A percentile compares a stretch with the other conserved stretches of the same genome.
These are phyloP conservation scores for Zostera marina DNA, from an alignment of 116 monocot genomes.

Conservation along the genomic window DNA sequence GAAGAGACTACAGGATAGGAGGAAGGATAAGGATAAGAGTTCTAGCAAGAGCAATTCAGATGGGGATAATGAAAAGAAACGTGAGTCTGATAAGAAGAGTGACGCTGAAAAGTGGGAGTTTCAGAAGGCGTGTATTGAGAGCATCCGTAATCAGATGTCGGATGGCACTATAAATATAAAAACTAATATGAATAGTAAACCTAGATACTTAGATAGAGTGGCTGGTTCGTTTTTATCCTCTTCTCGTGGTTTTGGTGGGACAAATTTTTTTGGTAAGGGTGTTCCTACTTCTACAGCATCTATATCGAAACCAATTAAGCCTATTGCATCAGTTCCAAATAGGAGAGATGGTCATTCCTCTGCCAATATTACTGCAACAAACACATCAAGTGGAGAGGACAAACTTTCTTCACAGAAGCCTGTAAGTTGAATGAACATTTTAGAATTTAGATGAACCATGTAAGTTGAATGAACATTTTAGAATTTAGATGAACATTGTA, in stretches of 20 bases:
- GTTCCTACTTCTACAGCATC: neutral
- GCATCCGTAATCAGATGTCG: conserved; percentile 14
- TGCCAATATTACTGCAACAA: conserved; percentile 9
- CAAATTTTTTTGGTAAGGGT: conserved; percentile 52
- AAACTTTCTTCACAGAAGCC: conserved; percentile 11
- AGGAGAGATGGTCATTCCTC: conserved; percentile 26
- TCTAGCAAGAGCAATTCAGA: conserved; percentile 88
- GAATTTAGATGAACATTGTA: conserved; percentile 48
- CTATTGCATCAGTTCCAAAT: conserved; percentile 12
- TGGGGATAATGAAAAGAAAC: conserved; percentile 57
- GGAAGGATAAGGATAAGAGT: conserved; percentile 56
- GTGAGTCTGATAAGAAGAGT: conserved; percentile 50
- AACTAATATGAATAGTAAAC: conserved; percentile 12
- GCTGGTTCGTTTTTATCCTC: conserved; percentile 48
- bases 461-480: conserved; percentile 44
- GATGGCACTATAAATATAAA: conserved; percentile 19
- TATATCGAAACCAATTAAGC: no score
- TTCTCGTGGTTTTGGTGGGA: conserved; percentile 44
- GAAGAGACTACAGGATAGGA: conserved; percentile 41
- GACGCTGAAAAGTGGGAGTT: conserved; percentile 34
- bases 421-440: conserved; percentile 52
- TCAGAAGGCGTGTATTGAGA: conserved; percentile 24
- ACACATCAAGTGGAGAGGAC: conserved; percentile 25
- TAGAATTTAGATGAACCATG: no score
- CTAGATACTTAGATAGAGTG: conserved; percentile 57